phyloP scores from a whole-genome alignment of 2,329 filamentous ascomycete species.

The Dothistroma pini region DNA sequence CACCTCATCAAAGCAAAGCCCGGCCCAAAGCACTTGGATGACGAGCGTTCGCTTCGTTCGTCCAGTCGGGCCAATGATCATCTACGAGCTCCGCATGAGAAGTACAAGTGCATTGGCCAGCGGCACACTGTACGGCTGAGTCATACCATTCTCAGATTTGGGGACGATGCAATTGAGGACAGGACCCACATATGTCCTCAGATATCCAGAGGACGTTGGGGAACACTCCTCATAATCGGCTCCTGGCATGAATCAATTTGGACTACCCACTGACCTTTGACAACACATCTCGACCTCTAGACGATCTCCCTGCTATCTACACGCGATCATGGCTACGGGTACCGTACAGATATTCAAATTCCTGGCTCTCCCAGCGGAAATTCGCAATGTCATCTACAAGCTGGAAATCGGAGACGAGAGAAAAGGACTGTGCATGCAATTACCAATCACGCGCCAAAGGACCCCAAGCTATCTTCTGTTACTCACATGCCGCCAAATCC shows the following conservation, averaged over 20 bases:
- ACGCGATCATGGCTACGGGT: no score
- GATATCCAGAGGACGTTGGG: background rate
- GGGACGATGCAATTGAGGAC: background rate
- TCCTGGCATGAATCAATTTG: background rate
- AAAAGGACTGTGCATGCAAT: background rate
- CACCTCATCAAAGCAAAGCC: no score
- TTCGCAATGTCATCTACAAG: background rate
- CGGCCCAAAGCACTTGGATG: no score
- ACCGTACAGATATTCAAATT: no score
- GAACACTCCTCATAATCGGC: no score
- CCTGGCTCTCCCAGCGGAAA: no score
- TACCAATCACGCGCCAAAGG: background rate
- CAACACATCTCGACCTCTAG: background rate
- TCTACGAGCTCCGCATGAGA: no score
- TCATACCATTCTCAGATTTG: background rate
- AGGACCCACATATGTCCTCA: background rate
- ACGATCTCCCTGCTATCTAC: no score
- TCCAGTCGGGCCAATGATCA: no score
- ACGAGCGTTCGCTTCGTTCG: no score
- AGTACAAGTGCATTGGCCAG: no score
- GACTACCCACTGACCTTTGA: background rate
- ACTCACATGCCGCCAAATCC: background rate
- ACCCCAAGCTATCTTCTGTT: background rate
- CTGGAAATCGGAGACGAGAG: background rate
- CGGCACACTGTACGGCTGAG: background rate